These are phyloP conservation scores for Phyllosticta citrichinensis DNA, from an alignment of 2,329 filamentous ascomycete species.

Conservation along the genomic window DNA sequence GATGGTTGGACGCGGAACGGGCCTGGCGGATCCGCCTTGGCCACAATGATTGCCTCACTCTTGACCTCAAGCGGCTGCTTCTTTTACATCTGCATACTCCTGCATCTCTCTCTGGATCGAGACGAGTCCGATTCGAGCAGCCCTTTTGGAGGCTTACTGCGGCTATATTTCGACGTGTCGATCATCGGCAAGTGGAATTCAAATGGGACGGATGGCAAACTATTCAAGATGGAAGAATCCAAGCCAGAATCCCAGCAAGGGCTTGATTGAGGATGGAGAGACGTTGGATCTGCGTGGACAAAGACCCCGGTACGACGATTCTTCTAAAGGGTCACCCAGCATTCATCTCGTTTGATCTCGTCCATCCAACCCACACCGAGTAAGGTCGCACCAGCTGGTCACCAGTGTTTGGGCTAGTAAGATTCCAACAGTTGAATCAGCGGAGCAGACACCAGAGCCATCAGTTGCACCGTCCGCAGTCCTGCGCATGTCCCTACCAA, in stretches of 20 bases:
- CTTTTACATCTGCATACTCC: not conserved
- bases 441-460: not conserved
- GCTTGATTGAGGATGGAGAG: not conserved
- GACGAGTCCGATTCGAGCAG: not conserved
- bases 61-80: not conserved
- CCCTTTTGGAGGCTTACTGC: not conserved
- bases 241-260: not conserved
- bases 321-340: not conserved
- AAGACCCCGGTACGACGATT: not conserved
- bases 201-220: not conserved
- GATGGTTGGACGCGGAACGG: constrained; percentile 5
- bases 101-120: not conserved
- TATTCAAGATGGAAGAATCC: not conserved
- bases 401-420: not conserved
- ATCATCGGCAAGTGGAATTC: not conserved
- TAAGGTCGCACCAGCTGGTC: not conserved
- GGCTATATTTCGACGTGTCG: not conserved
- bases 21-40: not conserved
- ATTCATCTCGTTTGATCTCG: not conserved
- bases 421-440: not conserved
- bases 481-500: not conserved
- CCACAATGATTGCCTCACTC: not conserved
- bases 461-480: not conserved
- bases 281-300: not conserved
- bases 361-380: not conserved